These are phyloP conservation scores for Barnettozyma populi DNA, from an alignment of 805 yeast genomes.

Conservation along the genomic window DNA sequence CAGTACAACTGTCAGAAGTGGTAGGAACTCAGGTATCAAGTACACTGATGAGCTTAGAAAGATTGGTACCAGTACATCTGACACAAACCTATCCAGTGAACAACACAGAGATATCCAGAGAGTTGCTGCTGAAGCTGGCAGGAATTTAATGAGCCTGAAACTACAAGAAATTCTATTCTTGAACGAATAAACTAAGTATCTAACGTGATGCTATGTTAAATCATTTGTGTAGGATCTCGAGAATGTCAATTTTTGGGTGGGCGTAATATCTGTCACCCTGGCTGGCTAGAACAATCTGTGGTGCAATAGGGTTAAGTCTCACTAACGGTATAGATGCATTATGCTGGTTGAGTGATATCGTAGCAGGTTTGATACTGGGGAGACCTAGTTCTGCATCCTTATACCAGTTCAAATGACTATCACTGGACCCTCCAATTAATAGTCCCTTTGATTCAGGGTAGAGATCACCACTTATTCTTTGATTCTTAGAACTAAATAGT, in stretches of 20 bases:
- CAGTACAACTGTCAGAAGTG: neutral
- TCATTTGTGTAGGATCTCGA: neutral
- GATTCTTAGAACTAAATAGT: slow-evolving; percentile 13
- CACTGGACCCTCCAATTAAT: slow-evolving; percentile 26
- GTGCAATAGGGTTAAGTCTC: slow-evolving; percentile 14
- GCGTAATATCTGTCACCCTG: slow-evolving; percentile 18
- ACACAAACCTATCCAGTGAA: neutral
- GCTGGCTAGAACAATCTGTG: slow-evolving; percentile 11
- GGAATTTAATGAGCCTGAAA: slow-evolving; percentile 21
- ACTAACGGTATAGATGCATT: slow-evolving; percentile 14
- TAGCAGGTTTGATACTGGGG: neutral
- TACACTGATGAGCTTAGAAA: neutral
- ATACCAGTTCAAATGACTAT: slow-evolving; percentile 18
- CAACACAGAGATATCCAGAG: slow-evolving; percentile 5
- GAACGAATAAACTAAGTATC: slow-evolving; percentile 14
- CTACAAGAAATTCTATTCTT: slow-evolving; percentile 24
- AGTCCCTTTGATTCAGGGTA: slow-evolving; percentile 23
- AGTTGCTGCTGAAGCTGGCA: slow-evolving; percentile 21
- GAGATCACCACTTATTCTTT: slow-evolving; percentile 22
- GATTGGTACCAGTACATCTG: neutral
- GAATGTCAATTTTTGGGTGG: slow-evolving; percentile 9
- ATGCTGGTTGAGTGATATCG: neutral
- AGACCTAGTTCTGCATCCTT: slow-evolving; percentile 23
- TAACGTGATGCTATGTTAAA: neutral
- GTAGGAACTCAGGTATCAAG: neutral